Evolutionary conservation across 345 rosid species (phyloP).

Genomic region (Sisymbrium altissimum): DNA sequence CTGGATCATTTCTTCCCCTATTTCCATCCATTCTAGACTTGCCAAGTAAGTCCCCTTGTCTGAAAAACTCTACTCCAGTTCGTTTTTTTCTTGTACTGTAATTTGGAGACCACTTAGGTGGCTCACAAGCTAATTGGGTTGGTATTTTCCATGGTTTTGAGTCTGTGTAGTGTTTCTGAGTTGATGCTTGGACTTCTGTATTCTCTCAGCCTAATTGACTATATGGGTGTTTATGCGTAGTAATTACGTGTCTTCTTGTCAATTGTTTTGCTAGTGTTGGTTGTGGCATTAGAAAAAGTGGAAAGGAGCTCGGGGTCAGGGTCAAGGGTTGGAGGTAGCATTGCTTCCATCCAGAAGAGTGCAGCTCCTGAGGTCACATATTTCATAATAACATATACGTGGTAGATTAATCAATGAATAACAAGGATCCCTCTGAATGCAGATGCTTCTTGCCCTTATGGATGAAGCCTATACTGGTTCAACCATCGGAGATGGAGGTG

Average conservation of each 20-base stretch:
- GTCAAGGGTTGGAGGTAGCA: constrained; percentile 82
- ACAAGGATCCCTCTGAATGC: constrained; percentile 26
- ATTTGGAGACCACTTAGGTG: background rate
- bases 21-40: constrained; percentile 84
- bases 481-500: constrained; percentile 85
- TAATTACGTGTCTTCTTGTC: constrained; percentile 7
- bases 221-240: background rate
- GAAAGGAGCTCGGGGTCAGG: constrained; percentile 72
- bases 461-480: constrained; percentile 99
- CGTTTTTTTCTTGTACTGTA: background rate
- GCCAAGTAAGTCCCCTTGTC: constrained; percentile 58
- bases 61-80: background rate
- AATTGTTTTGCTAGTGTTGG: constrained; percentile 55
- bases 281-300: constrained; percentile 85
- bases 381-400: constrained; percentile 1
- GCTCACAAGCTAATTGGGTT: background rate
- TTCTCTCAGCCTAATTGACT: background rate
- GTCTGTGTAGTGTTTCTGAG: background rate
- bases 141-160: background rate
- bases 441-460: constrained; percentile 98
- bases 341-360: constrained; percentile 92
- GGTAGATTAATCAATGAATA: constrained; percentile 16
- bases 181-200: background rate
- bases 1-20: constrained; percentile 90
- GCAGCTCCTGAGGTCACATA: constrained; percentile 84